phyloP scores from a whole-genome alignment of 2,329 filamentous ascomycete genomes.

The Trichoderma breve region DNA sequence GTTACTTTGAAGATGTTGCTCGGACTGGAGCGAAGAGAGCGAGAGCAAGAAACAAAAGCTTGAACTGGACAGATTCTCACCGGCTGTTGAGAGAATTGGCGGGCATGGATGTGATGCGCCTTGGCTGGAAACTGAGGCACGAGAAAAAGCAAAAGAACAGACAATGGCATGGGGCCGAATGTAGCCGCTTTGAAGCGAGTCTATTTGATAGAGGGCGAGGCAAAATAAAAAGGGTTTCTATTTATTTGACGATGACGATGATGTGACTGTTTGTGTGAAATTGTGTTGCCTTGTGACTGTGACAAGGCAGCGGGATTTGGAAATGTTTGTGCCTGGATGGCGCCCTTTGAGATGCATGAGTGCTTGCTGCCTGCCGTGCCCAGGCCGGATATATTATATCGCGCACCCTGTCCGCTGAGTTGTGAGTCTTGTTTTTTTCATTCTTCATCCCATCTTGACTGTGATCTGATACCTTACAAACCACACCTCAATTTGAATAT shows the following conservation, averaged over 20 bases:
- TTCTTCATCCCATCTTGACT: not conserved
- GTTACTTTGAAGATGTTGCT: constrained; percentile 6
- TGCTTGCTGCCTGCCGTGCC: not conserved
- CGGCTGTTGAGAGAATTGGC: not conserved
- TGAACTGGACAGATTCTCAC: not conserved
- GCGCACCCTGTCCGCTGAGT: not conserved
- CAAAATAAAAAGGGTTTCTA: not conserved
- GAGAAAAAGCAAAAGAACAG: not conserved
- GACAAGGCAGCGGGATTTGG: not conserved
- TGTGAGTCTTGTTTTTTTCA: not conserved
- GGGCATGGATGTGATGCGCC: not conserved
- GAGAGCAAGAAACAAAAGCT: constrained; percentile 1
- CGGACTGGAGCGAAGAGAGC: constrained; percentile 7
- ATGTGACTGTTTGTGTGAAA: not conserved
- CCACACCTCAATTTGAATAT: not conserved
- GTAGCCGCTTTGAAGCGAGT: constrained; percentile 3
- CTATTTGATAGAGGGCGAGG: constrained; percentile 8
- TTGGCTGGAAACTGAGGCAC: not conserved
- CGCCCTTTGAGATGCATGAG: not conserved
- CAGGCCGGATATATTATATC: constrained; percentile 11
- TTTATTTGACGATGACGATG: not conserved
- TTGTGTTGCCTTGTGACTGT: not conserved
- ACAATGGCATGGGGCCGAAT: not conserved
- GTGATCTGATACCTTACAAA: not conserved
- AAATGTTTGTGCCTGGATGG: not conserved